Percentiles rank a stretch among this genome's conserved stretches.
Conservation (phyloP, 2,329 filamentous ascomycete species). For the Dactylonectria macrodidyma region DNA sequence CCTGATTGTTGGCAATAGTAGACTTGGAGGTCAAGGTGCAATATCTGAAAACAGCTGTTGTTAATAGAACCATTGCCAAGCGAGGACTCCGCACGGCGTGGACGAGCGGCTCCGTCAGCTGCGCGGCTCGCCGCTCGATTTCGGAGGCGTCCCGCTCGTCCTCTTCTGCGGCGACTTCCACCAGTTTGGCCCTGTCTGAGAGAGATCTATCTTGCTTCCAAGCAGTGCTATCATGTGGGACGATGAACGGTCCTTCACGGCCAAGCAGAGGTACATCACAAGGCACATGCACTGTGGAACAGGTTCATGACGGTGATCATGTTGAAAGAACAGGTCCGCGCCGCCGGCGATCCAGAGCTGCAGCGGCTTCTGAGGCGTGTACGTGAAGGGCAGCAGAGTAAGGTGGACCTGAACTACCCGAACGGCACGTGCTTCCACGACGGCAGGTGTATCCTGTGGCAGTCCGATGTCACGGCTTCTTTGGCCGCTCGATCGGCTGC, state of each 20-base stretch:
- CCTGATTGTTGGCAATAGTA: too few species aligned
- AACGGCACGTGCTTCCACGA: background rate
- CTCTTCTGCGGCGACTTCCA: constrained; percentile 24
- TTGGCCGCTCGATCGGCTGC: too few species aligned
- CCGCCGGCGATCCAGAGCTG: background rate
- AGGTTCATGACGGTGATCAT: constrained; percentile 26
- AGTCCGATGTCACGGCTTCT: background rate
- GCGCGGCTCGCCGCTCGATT: background rate
- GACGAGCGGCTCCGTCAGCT: constrained; percentile 16
- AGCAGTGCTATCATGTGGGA: background rate
- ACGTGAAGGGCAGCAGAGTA: background rate
- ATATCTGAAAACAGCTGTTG: too few species aligned
- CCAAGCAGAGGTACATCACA: constrained; percentile 21
- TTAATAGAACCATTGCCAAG: too few species aligned
- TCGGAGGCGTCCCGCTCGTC: constrained; percentile 19
- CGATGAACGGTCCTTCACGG: constrained; percentile 7
- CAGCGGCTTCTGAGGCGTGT: background rate
- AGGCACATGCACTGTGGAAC: constrained; percentile 24
- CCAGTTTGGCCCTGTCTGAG: constrained; percentile 18
- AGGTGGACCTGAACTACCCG: background rate
- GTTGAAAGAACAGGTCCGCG: constrained; percentile 17
- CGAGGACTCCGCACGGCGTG: constrained; percentile 10
- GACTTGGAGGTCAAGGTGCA: too few species aligned
- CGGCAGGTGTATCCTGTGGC: background rate
- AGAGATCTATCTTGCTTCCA: constrained; percentile 12